phyloP scores from a whole-genome alignment of 441 rosid genomes.

The Raphanus hybrid region DNA sequence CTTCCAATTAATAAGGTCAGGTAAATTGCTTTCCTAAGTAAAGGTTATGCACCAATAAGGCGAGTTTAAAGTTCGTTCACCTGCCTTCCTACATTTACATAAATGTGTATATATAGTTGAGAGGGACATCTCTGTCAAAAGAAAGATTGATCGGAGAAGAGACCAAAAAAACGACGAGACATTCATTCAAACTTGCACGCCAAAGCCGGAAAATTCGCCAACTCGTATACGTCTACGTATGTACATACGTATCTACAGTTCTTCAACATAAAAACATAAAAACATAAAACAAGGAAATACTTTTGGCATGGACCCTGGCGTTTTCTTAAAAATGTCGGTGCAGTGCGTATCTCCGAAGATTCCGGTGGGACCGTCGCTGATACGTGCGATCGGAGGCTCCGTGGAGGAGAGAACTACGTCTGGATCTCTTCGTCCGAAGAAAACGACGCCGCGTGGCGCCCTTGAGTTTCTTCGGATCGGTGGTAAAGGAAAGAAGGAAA shows the following conservation, averaged over 20 bases:
- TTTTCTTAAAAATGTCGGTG: slow-evolving; percentile 57
- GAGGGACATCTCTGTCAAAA: slow-evolving; percentile 27
- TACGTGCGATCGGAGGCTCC: slow-evolving; percentile 55
- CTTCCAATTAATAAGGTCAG: background rate
- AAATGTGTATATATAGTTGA: background rate
- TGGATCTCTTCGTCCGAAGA: slow-evolving; percentile 48
- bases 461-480: slow-evolving; percentile 45
- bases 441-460: slow-evolving; percentile 56
- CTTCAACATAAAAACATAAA: background rate
- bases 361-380: slow-evolving; percentile 40
- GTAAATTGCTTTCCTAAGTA: background rate
- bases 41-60: slow-evolving; percentile 4
- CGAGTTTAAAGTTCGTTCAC: slow-evolving; percentile 33
- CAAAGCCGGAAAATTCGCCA: slow-evolving; percentile 18
- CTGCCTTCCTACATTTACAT: slow-evolving; percentile 7
- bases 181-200: slow-evolving; percentile 41
- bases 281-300: background rate
- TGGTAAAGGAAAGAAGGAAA: slow-evolving; percentile 26
- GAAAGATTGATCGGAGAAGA: slow-evolving; percentile 35
- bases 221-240: background rate
- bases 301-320: slow-evolving; percentile 52
- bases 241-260: slow-evolving; percentile 14
- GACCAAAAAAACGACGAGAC: slow-evolving; percentile 9
- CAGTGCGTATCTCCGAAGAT: slow-evolving; percentile 37
- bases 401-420: slow-evolving; percentile 47